These are phyloP conservation scores for Sphagnum magellanicum DNA, from an alignment of 228 moss, liverwort and hornwort species.

Conservation along the genomic window DNA sequence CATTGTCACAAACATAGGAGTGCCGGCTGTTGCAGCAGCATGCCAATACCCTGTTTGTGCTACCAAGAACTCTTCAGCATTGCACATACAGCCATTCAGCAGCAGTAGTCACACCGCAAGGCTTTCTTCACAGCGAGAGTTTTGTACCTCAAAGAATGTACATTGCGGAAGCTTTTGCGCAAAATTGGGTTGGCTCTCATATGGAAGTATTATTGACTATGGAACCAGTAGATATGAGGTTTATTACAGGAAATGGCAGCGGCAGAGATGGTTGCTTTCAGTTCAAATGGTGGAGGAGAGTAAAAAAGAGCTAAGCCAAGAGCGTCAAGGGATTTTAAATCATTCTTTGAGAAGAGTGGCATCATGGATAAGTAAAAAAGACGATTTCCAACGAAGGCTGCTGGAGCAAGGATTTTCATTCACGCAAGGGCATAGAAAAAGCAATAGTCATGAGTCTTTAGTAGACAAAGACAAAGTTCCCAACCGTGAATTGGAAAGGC, in stretches of 20 bases:
- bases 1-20: conserved; percentile 12
- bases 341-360: conserved; percentile 24
- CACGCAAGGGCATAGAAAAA: conserved; percentile 7
- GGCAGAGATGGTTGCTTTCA: conserved; percentile 16
- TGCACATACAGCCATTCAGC: conserved; percentile 24
- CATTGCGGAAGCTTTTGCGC: conserved; percentile 2
- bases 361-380: conserved; percentile 16
- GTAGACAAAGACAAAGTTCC: conserved; percentile 25
- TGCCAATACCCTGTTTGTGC: conserved; percentile 5
- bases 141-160: conserved; percentile 10
- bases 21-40: conserved; percentile 18
- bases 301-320: conserved; percentile 16
- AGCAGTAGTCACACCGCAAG: background rate
- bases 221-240: conserved; percentile 13
- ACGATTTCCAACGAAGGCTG: conserved; percentile 21
- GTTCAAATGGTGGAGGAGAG: conserved; percentile 23
- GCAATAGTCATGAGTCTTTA: conserved; percentile 5
- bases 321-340: conserved; percentile 25
- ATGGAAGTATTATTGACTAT: background rate
- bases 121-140: conserved; percentile 2
- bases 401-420: conserved; percentile 6
- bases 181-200: conserved; percentile 2
- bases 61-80: conserved; percentile 7
- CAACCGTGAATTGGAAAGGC: conserved; percentile 15
- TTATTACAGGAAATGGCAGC: conserved; percentile 8